Base-by-base conservation (phyloP, 805 yeast genomes). In the Zygoascus flipseniorum region DNA sequence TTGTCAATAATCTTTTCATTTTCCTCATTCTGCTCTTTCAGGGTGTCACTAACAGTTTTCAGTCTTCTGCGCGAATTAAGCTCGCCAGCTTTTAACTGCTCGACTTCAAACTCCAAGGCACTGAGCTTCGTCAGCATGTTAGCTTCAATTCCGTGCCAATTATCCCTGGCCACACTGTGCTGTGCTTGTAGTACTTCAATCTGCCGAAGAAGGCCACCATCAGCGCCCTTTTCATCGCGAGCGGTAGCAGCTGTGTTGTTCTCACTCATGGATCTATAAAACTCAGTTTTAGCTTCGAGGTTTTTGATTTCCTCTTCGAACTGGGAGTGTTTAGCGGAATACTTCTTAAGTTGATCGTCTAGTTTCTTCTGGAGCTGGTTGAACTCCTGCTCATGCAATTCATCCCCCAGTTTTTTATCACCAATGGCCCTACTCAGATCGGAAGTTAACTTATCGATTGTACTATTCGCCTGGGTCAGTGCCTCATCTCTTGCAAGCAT, bases 111-210 rank as follows among this genome's bases (percentile, higher is more conserved):
- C 43, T 64, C 65, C 20, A 62, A 50, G 9, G 52, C 26, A 10
- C 77, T 65, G 18, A 83, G 72, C 54, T 77, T 78, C 8, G 69
- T 65, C 56, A 75, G 71, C 55, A 89, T 73, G 2, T 81, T 74
- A 42, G 85, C 77, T 66, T 93, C 97, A 44, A 89, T 82, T 18
- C 81, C 72, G 53, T 85, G 83, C 95, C 96, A 88, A 65, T 85
- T 87, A 57, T 83, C 88, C 53, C 84, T 84, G 0, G 92, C 85
- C 14, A 82, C 76, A 8, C 86, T 77, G 58, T 86, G 84, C 65
- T 89, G 93, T 2, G 79, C 71, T 62, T 85, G 89, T 19, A 87
- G 63, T 14, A 76, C 69, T 45, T 77, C 80, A 58, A 83, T 81
- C 43, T 78, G 76, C 13, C 65, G 62, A 37, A 66, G 56, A 31